These are phyloP conservation scores for Leccinum subrobustum DNA, from an alignment of 1,284 basidiomycete species.

Conservation along the genomic window DNA sequence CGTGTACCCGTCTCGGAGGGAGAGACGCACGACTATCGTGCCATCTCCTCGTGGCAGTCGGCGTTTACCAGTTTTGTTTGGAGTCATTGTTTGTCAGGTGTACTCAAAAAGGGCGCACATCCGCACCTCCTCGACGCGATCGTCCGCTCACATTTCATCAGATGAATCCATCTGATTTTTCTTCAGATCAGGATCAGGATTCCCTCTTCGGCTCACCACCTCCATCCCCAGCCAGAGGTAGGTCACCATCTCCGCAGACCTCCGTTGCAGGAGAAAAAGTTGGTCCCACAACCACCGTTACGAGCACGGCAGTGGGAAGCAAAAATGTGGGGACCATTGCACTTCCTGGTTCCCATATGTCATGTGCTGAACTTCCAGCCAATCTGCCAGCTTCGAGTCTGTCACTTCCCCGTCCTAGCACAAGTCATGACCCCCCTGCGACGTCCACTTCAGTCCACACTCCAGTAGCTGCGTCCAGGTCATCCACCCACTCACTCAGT, in stretches of 20 bases:
- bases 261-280: conserved; percentile 33
- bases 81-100: conserved; percentile 13
- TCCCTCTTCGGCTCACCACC: conserved; percentile 82
- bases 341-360: conserved; percentile 86
- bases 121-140: conserved; percentile 4
- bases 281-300: conserved; percentile 10
- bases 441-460: not conserved
- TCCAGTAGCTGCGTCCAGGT: conserved; percentile 11
- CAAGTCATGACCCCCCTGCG: conserved; percentile 10
- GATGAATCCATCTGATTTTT: conserved; percentile 20
- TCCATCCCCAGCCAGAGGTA: conserved; percentile 69
- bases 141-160: conserved; percentile 20
- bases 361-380: conserved; percentile 78
- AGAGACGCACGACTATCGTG: too few relatives aligned
- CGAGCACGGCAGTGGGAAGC: conserved; percentile 37
- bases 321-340: conserved; percentile 94
- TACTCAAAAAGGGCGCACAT: not conserved
- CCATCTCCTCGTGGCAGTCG: too few relatives aligned
- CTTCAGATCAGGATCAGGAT: conserved; percentile 48
- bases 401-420: conserved; percentile 26
- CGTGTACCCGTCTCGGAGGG: too few relatives aligned
- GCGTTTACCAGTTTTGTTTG: conserved; percentile 14
- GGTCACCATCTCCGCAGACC: conserved; percentile 63
- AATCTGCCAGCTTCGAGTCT: conserved; percentile 58
- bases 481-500: conserved; percentile 13